Base-by-base conservation (phyloP, 78 protist species). In the Corallochytrium limacisporum region DNA sequence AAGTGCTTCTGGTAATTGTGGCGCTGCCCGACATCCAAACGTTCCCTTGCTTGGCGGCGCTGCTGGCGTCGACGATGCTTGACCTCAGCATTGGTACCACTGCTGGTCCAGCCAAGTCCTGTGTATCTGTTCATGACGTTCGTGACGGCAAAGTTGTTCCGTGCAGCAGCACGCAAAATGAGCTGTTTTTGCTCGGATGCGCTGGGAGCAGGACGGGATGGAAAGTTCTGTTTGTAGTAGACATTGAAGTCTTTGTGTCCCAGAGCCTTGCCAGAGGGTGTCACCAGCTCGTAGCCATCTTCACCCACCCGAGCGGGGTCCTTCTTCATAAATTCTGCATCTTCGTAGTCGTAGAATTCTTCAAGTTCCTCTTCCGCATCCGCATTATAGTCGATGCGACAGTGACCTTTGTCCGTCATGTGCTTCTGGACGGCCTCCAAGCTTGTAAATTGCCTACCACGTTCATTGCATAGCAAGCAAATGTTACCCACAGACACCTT, bases 391-490 rank as follows among this genome's bases (percentile, higher is more conserved):
- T 32, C 48, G 6, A 79, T 16, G 43, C 36, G 69, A 49, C 81
- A 72, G 57, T 78, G 85, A 31, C 73, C 40, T 48, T 72, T 50
- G 24, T 49, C 70, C 22, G 36, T 42, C 91, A 85, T 85, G 75
- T 85, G 91, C 22, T 54, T 37, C 44, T 72, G 84, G n/a, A 66
- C 80, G 1, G 87, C 91, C 32, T 71, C 81, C 33, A 67, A 35
- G 26, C 66, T 43, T 10, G 40, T 43, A 37, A 77, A 63, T n/a
- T 22, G 22, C 13, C 51, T 53, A 20, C 83, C 84, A 22, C 44
- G 46, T n/a, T 78, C 84, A 56, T 72, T 65, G 55, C 92, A 87
- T 46, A 53, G 79, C 26, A 82, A 42, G 75, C 92, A 87, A 35
- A 72, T 44, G 43, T 75, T 68, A 42, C 83, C 85, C 62, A 74